A percentile compares a stretch with the other conserved stretches of the same genome.
These are phyloP conservation scores for Platanthera guangdongensis DNA, from an alignment of 106 monocot species.

Conservation along the genomic window DNA sequence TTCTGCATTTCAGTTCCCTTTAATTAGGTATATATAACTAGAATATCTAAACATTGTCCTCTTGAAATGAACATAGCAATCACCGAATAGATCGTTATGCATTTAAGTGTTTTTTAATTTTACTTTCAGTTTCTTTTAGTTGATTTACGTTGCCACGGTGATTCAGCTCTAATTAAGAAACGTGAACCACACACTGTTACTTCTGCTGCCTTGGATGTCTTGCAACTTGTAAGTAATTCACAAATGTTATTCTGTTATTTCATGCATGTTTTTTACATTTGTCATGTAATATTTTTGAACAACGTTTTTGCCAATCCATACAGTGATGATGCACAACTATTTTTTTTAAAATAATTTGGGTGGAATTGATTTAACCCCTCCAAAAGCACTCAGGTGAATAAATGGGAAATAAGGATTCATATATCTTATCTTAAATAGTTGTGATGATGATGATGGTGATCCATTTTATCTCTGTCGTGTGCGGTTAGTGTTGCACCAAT, in stretches of 20 bases:
- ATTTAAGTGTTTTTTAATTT: neutral
- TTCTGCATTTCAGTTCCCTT: neutral
- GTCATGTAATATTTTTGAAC: neutral
- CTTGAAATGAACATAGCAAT: neutral
- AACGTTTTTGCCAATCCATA: neutral
- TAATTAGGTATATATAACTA: neutral
- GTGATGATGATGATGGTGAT: too few species aligned
- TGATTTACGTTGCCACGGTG: constrained; percentile 94
- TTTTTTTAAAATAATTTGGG: neutral
- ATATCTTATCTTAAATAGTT: too few species aligned
- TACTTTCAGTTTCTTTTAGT: constrained; percentile 86
- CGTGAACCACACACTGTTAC: constrained; percentile 76
- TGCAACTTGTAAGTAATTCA: constrained; percentile 60
- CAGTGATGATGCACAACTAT: neutral
- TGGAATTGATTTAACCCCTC: too few species aligned
- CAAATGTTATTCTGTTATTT: constrained; percentile 3
- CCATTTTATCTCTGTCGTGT: too few species aligned
- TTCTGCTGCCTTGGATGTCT: constrained; percentile 84
- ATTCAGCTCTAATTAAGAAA: constrained; percentile 71
- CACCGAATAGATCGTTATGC: neutral
- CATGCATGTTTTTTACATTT: neutral
- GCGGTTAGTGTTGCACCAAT: too few species aligned
- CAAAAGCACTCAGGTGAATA: too few species aligned
- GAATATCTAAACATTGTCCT: neutral
- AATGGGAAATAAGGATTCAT: too few species aligned